phyloP scores from a whole-genome alignment of 768 basidiomycete genomes.

The Lactifluus hygrophoroides region DNA sequence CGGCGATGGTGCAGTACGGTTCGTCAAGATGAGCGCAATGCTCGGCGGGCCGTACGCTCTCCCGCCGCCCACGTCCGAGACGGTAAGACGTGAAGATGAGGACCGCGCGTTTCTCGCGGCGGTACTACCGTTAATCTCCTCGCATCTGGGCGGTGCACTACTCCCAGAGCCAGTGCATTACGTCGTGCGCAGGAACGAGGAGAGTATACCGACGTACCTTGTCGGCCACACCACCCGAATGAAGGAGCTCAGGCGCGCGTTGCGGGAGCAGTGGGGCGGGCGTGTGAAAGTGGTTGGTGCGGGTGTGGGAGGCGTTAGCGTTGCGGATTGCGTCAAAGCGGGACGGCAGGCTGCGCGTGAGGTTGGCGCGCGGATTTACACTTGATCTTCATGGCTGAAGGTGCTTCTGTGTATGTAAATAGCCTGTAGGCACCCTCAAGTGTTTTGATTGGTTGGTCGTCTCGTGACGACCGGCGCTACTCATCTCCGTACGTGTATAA shows the following conservation, averaged over 20 bases:
- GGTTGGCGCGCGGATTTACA: background rate
- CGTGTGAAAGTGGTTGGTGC: constrained; percentile 67
- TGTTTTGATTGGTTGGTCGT: no score
- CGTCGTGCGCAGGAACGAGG: constrained; percentile 42
- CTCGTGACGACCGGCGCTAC: no score
- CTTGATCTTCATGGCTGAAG: background rate
- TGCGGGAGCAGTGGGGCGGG: constrained; percentile 33
- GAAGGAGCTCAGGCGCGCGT: constrained; percentile 41
- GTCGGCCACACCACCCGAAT: constrained; percentile 70
- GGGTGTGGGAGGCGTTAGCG: constrained; percentile 78
- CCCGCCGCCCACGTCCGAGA: constrained; percentile 18
- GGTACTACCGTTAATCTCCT: constrained; percentile 20
- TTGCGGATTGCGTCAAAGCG: constrained; percentile 76
- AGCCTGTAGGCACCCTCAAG: no score
- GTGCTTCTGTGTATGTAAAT: background rate
- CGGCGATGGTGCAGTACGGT: constrained; percentile 22
- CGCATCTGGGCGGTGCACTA: constrained; percentile 8
- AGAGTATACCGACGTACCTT: constrained; percentile 72
- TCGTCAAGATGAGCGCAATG: constrained; percentile 86
- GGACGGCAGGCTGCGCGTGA: constrained; percentile 42
- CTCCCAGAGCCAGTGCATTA: constrained; percentile 48
- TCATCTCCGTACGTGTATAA: no score
- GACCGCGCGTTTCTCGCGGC: constrained; percentile 23
- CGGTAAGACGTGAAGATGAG: background rate
- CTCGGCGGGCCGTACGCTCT: constrained; percentile 66